Base-by-base conservation (phyloP, 1,284 basidiomycete species). In the Malassezia psittaci region DNA sequence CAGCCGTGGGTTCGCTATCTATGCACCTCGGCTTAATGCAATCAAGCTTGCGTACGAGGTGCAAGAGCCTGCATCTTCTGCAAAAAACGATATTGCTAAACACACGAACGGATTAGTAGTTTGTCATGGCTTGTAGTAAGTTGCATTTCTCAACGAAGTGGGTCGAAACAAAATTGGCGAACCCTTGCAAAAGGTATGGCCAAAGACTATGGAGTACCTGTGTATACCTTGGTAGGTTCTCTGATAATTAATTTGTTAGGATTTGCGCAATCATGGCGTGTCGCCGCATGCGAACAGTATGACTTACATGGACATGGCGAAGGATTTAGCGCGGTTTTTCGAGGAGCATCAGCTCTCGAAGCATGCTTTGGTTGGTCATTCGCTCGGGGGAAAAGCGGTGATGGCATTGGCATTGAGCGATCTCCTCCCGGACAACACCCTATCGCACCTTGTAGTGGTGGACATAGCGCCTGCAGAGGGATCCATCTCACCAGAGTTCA, bases 311-410 rank as follows among this genome's bases (percentile, higher is more conserved):
- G 74, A 76, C 49, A 85, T 89, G 84, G 86, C 86, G 1, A 70
- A 75, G 9, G 87, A 89, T 64, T 79, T 89, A 29, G 72, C 83
- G 11, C 77, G 81, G 3, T 81, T 81, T 63, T 65, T 81, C 54
- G 36, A 68, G 5, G 67, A 77, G 21, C 69, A 75, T 2, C 61
- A 68, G 3, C 67, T 81, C 8, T 60, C 57, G 10, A 64, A 85
- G n/a, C 79, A 87, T 21, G 80, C 83, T 0, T 78, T 90, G 2
- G 77, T 89, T 7, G 89, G 88, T 0, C 88, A 90, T 68, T 90
- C 87, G 2, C 88, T 90, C 86, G 88, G 89, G 54, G 89, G 89
- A 12, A 91, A 91, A 75, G 85, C 83, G 1, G 86, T 85, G 0
- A 88, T 88, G 86, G 73, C 84, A 1, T 76, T 87, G 32, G 87